phyloP scores from a whole-genome alignment of 352 stramenopile species.

The Phytophthora megakarya region DNA sequence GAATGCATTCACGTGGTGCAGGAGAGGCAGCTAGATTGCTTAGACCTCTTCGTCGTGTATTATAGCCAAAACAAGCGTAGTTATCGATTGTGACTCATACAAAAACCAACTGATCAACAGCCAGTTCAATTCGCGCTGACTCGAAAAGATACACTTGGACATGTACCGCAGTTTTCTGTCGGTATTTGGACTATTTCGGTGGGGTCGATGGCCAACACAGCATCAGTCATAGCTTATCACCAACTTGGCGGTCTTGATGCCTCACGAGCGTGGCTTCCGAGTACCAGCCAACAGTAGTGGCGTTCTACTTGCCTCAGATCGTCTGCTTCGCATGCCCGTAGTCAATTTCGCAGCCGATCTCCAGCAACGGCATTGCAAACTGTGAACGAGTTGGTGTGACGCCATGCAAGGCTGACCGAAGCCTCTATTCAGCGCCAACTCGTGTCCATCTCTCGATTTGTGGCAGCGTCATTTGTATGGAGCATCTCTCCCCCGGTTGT shows the following conservation, averaged over 20 bases:
- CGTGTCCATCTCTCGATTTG: background rate
- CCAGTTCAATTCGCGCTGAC: background rate
- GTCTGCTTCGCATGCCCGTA: background rate
- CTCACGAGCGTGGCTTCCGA: background rate
- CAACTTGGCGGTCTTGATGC: background rate
- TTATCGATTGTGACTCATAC: background rate
- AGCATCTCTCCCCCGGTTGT: conserved; percentile 6
- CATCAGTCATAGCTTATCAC: background rate
- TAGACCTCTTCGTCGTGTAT: background rate
- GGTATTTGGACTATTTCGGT: background rate
- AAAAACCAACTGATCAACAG: background rate
- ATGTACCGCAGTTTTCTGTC: background rate
- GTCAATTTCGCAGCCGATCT: background rate
- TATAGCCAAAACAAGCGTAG: background rate
- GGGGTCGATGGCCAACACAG: too few species aligned
- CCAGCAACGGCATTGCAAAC: background rate
- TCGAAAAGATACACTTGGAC: background rate
- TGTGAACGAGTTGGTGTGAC: background rate
- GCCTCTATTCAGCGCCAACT: background rate
- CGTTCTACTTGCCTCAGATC: background rate
- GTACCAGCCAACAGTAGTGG: background rate
- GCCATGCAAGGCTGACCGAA: too few species aligned
- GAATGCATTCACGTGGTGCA: background rate
- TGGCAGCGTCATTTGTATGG: too few species aligned
- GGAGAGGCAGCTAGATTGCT: background rate